Evolutionary conservation across 2,329 filamentous ascomycete species (phyloP), one percentile per base, ranked within the genome.

Genomic region (Colletotrichum lini): DNA sequence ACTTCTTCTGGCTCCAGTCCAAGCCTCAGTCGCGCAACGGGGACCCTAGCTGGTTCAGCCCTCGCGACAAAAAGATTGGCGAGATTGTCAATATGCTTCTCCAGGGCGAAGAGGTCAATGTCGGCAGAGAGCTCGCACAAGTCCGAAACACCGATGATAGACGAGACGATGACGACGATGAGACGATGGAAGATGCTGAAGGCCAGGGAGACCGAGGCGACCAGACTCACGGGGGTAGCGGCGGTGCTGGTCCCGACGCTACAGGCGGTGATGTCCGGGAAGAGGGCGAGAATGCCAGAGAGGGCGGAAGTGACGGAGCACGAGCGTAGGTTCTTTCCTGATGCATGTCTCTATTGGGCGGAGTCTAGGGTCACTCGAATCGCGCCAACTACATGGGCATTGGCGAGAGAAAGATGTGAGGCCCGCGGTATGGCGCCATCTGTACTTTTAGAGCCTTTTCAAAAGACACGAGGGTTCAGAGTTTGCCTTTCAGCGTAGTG

Each of bases 1-100:
- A 98, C 83, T 88, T 98, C 71, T 99, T 98, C 86, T 99, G 96
- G 95, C 86, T 99, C 79, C 96, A 99, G 84, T 96, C 94, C 40
- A 95, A 95, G 83, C 89, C 92, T 42, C 95, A 98, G 83, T 90
- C 82, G 79, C 88, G 85, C 74, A 88, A 84, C 80, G 92, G 86
- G 61, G 91, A 96, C 76, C 85, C 91, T 9, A 91, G 90, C 82
- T 95, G 90, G 88, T 93, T 97, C 83, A 97, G 94, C 82, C 89
- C 92, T 61, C 89, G 95, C 67, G 96, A 98, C 80, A 87, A 92
- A 77, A 96, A 94, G 85, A 91, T 98, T 74, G 95, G 95, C 40
- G 90, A 96, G 68, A 92, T 98, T 69, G 94, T 98, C 71, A 91
- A 98, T 82, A 85, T 87, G 47, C 84, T 98, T 50, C 85, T 99